Conservation (phyloP, 208 protist species). For the Trypanosoma scelopori region DNA sequence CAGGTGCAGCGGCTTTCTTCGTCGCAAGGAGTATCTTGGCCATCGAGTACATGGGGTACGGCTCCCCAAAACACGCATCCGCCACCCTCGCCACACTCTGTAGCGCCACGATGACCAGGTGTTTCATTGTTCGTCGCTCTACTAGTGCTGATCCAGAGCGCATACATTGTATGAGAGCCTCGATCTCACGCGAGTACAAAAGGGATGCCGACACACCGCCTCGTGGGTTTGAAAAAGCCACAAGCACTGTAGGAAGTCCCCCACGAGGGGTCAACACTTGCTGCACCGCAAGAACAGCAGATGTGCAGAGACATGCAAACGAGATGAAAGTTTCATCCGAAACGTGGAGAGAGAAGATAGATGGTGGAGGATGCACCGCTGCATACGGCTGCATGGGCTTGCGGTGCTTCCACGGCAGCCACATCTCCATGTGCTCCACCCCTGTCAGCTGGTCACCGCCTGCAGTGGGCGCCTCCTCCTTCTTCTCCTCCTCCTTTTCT, state of each 20-base stretch:
- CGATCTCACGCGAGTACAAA: slow-evolving; percentile 37
- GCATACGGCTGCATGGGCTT: slow-evolving; percentile 60
- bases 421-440: slow-evolving; percentile 56
- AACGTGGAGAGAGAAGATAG: slow-evolving; percentile 15
- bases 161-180: slow-evolving; percentile 39
- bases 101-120: slow-evolving; percentile 24
- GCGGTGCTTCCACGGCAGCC: slow-evolving; percentile 78
- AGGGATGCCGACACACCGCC: slow-evolving; percentile 27
- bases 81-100: slow-evolving; percentile 24
- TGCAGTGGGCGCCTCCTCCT: neutral
- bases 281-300: slow-evolving; percentile 30
- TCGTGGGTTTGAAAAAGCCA: slow-evolving; percentile 12
- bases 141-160: slow-evolving; percentile 27
- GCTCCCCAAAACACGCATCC: slow-evolving; percentile 27
- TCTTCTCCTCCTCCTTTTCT: slow-evolving; percentile 4
- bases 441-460: neutral
- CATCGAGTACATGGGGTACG: slow-evolving; percentile 23
- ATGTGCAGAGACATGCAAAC: slow-evolving; percentile 28
- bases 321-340: neutral
- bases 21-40: slow-evolving; percentile 19
- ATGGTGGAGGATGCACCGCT: slow-evolving; percentile 5
- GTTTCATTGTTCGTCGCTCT: slow-evolving; percentile 4
- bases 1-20: slow-evolving; percentile 2
- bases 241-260: slow-evolving; percentile 25
- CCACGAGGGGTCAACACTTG: slow-evolving; percentile 6